Percentiles rank a stretch among this genome's conserved stretches.
Evolutionary conservation across 306 rosid species (phyloP).

Genomic region (Cicer yamashitae): DNA sequence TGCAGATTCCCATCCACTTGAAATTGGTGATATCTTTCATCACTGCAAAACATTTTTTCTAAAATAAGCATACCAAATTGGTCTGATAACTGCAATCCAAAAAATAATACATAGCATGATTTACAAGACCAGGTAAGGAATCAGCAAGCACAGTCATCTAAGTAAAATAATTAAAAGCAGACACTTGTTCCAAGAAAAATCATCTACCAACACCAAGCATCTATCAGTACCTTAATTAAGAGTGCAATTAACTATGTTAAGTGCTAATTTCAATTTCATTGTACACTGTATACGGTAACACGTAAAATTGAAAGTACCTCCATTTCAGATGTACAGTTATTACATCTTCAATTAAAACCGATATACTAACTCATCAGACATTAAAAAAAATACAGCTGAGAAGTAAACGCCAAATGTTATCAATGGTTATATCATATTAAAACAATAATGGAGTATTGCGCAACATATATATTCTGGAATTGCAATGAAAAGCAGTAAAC

Average conservation of each 20-base stretch:
- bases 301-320: slow-evolving; percentile 12
- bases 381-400: slow-evolving; percentile 29
- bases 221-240: slow-evolving; percentile 23
- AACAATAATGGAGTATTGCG: slow-evolving; percentile 9
- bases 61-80: slow-evolving; percentile 40
- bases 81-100: slow-evolving; percentile 26
- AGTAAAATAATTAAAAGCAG: slow-evolving; percentile 26
- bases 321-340: slow-evolving; percentile 15
- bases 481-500: slow-evolving; percentile 19
- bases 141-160: slow-evolving; percentile 16
- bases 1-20: slow-evolving; percentile 94
- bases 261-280: slow-evolving; percentile 10
- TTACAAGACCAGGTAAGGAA: slow-evolving; percentile 4
- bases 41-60: slow-evolving; percentile 62
- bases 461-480: slow-evolving; percentile 18
- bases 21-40: slow-evolving; percentile 86
- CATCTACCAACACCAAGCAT: slow-evolving; percentile 26
- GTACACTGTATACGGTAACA: not conserved
- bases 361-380: slow-evolving; percentile 3
- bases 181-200: slow-evolving; percentile 7
- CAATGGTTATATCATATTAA: slow-evolving; percentile 17
- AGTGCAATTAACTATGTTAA: slow-evolving; percentile 13
- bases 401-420: slow-evolving; percentile 13
- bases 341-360: slow-evolving; percentile 16
- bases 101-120: slow-evolving; percentile 8